These are phyloP conservation scores for Phaeophleospora eucalypticola DNA, from an alignment of 2,329 filamentous ascomycete species.

Conservation along the genomic window DNA sequence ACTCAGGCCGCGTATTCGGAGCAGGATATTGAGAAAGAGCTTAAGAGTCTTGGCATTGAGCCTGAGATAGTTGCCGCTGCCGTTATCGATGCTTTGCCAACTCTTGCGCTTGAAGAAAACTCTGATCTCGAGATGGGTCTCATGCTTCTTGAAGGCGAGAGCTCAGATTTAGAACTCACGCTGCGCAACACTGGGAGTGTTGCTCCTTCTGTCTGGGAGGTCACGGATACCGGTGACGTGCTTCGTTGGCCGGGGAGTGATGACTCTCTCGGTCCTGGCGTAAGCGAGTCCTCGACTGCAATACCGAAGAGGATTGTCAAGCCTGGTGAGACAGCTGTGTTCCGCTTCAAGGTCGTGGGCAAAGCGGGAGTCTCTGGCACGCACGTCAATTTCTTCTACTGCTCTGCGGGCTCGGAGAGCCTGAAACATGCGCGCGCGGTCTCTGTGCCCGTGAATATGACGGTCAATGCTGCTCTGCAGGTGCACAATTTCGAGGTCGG, in stretches of 20 bases:
- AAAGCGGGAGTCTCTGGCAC: constrained; percentile 79
- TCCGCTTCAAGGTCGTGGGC: constrained; percentile 80
- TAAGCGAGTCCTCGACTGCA: background rate
- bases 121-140: constrained; percentile 78
- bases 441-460: constrained; percentile 74
- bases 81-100: constrained; percentile 75
- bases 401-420: constrained; percentile 7
- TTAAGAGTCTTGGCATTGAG: constrained; percentile 17
- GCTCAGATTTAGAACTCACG: constrained; percentile 70
- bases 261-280: background rate
- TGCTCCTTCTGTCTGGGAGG: constrained; percentile 63
- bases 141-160: constrained; percentile 91
- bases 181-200: constrained; percentile 74
- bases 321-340: constrained; percentile 62
- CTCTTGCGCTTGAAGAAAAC: constrained; percentile 69
- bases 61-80: constrained; percentile 39
- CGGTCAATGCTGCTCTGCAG: constrained; percentile 88
- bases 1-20: constrained; percentile 4
- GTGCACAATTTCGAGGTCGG: constrained; percentile 74
- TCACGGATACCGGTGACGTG: constrained; percentile 21
- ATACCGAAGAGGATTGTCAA: constrained; percentile 12
- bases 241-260: constrained; percentile 9
- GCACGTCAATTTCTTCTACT: constrained; percentile 77
- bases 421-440: constrained; percentile 37
- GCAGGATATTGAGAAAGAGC: constrained; percentile 1